These are phyloP conservation scores for Podaxis carcinomalis DNA, from an alignment of 768 basidiomycete genomes.

Conservation along the genomic window DNA sequence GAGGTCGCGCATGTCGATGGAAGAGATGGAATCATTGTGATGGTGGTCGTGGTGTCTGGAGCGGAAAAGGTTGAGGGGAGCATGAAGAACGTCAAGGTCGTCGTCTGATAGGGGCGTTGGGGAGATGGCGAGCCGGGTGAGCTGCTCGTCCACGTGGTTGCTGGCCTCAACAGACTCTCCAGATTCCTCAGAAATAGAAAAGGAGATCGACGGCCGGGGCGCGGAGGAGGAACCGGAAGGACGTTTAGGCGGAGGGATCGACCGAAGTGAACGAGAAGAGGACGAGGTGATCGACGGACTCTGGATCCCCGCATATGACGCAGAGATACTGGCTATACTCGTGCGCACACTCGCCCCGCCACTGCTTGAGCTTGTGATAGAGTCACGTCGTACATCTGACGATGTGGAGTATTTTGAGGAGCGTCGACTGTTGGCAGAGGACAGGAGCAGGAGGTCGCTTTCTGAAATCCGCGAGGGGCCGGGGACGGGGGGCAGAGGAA, in stretches of 20 bases:
- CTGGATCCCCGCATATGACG: not conserved
- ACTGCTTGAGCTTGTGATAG: conserved; percentile 17
- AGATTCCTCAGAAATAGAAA: conserved; percentile 22
- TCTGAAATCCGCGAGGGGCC: conserved; percentile 55
- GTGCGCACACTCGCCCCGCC: conserved; percentile 10
- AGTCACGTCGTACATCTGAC: conserved; percentile 17
- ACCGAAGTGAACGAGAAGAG: conserved; percentile 13
- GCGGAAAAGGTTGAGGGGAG: conserved; percentile 11
- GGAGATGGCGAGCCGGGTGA: conserved; percentile 20
- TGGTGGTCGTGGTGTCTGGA: conserved; percentile 11
- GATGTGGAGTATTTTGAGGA: conserved; percentile 22
- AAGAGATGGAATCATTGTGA: conserved; percentile 31
- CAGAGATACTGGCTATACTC: not conserved
- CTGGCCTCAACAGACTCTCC: not conserved
- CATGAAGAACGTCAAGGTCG: conserved; percentile 19
- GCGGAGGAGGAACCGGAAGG: conserved; percentile 16
- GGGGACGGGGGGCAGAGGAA: conserved; percentile 64
- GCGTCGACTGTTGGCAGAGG: conserved; percentile 19
- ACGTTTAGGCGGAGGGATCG: conserved; percentile 13
- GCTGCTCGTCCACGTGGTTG: conserved; percentile 6
- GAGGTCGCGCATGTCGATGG: conserved; percentile 31
- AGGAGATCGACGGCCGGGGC: conserved; percentile 22
- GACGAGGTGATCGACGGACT: not conserved
- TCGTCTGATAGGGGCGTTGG: conserved; percentile 25
- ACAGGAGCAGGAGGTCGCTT: conserved; percentile 39